Base-by-base conservation (phyloP, 1,284 basidiomycete genomes). In the Trametes sp. region DNA sequence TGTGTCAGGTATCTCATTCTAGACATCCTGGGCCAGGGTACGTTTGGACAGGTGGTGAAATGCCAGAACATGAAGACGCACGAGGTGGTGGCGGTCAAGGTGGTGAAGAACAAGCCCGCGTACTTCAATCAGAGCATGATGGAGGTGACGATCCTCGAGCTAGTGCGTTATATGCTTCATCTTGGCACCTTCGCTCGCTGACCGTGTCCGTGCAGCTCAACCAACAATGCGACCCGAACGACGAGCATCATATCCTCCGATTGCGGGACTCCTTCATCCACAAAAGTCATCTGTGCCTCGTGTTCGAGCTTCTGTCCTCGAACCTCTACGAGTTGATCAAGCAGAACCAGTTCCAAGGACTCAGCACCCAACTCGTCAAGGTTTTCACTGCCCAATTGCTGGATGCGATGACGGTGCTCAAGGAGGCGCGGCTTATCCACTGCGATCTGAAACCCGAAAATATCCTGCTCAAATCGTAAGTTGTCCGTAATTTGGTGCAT, bases 51-150 rank as follows among this genome's bases (percentile, higher is more conserved):
- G 77, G 97, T 99, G 29, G 98, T 99, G 75, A 99, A 99, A 77
- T 99, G 98, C 76, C 98, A 98, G 77, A 98, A 99, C 75, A 97
- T 98, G 92, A 94, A 96, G 78, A 98, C 94, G 41, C 96, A 98
- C 77, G 96, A 98, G 76, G 94, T 99, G 56, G 95, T 98, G 46
- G 98, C 98, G 16, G 97, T 99, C 66, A 99, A 99, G 78, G 98
- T 99, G 19, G 96, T 99, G 73, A 99, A 99, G 84, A 99, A 99
- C 79, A 99, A 99, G 78, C 97, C 97, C 2, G 97, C 97, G 0
- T 99, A 99, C 80, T 96, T 98, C 78, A 98, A 98, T 75, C 97
- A 99, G 81, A 95, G 93, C 79, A 98, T 98, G 93, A 99, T 99
- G 97, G 98, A 99, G 78, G 98, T 99, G 26, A 98, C 96, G 0